Percentiles rank a stretch among this genome's conserved stretches.
These are phyloP conservation scores for Simmondsia chinensis DNA, from an alignment of 148 eudicot species.

Conservation along the genomic window DNA sequence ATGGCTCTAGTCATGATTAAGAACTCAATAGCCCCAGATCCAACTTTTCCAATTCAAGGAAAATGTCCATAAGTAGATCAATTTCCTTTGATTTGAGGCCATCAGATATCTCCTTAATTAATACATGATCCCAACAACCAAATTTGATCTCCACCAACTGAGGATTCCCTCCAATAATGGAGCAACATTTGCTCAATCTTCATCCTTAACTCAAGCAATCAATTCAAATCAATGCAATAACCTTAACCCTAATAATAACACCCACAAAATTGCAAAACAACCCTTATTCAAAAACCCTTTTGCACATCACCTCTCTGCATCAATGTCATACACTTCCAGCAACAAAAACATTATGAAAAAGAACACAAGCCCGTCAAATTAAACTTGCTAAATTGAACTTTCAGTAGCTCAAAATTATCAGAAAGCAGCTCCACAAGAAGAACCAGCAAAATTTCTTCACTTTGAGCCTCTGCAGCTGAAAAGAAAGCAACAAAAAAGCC, in stretches of 20 bases:
- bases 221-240: slow-evolving; percentile 1
- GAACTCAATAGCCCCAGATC: slow-evolving; percentile 11
- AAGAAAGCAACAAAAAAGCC: no score
- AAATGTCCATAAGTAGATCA: slow-evolving; percentile 25
- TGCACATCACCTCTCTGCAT: slow-evolving; percentile 1
- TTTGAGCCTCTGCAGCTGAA: no score
- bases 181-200: no score
- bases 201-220: slow-evolving; percentile 15
- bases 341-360: neutral
- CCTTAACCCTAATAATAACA: slow-evolving; percentile 7
- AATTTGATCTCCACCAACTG: slow-evolving; percentile 12
- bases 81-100: slow-evolving; percentile 20
- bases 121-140: slow-evolving; percentile 11
- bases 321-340: slow-evolving; percentile 2
- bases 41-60: slow-evolving; percentile 17
- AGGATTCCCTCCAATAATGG: neutral
- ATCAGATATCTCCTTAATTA: slow-evolving; percentile 17
- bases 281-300: neutral
- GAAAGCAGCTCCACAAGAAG: neutral
- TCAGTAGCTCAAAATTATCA: neutral
- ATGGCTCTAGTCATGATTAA: slow-evolving; percentile 76
- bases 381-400: neutral
- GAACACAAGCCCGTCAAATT: neutral
- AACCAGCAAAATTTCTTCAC: no score
- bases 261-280: neutral